Evolutionary conservation across 208 protist species (phyloP).

Genomic region (Leishmania martiniquensis): DNA sequence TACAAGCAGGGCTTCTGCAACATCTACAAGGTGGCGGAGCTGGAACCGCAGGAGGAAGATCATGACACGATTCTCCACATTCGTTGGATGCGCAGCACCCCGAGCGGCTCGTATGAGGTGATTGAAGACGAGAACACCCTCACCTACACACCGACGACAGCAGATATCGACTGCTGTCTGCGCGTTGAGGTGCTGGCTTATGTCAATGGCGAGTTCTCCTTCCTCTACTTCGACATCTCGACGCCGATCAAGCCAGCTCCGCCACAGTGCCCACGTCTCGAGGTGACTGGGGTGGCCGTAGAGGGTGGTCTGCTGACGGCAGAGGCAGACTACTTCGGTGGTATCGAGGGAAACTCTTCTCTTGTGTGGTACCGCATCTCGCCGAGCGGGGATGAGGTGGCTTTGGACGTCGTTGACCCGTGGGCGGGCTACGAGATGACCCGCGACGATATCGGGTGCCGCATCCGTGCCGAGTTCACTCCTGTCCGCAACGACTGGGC

Average conservation of each 20-base stretch:
- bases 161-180: constrained; percentile 87
- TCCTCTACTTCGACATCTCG: constrained; percentile 92
- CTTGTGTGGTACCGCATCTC: constrained; percentile 88
- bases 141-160: constrained; percentile 68
- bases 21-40: constrained; percentile 81
- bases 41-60: constrained; percentile 74
- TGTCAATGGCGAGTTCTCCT: constrained; percentile 86
- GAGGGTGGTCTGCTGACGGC: constrained; percentile 83
- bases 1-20: constrained; percentile 90
- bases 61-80: constrained; percentile 91
- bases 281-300: constrained; percentile 76
- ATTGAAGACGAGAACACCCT: constrained; percentile 90
- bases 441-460: constrained; percentile 78
- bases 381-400: constrained; percentile 62
- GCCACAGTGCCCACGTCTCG: constrained; percentile 80
- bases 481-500: constrained; percentile 91
- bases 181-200: constrained; percentile 91
- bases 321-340: constrained; percentile 88
- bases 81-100: constrained; percentile 90
- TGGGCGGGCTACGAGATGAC: constrained; percentile 87
- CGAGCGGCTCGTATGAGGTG: constrained; percentile 75
- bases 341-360: constrained; percentile 85
- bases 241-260: constrained; percentile 77
- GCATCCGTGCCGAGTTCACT: constrained; percentile 88
- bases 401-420: constrained; percentile 72